These are phyloP conservation scores for Cryptosporidium viatorum DNA, from an alignment of 169 alveolate genomes.

Conservation along the genomic window DNA sequence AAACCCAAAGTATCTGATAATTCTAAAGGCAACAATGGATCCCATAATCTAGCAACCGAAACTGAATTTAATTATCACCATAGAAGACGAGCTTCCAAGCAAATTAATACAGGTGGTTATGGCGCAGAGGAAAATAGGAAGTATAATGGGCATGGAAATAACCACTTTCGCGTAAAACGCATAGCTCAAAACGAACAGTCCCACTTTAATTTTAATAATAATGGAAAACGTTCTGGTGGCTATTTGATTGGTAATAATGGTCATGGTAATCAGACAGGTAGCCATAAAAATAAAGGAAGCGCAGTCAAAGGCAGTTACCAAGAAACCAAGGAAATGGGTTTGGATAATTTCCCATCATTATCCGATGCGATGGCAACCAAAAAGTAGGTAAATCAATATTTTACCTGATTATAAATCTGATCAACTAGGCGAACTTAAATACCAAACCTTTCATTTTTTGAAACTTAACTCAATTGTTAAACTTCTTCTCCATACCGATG, in stretches of 20 bases:
- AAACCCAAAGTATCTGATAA: neutral
- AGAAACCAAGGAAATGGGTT: neutral
- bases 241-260: neutral
- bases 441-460: no score
- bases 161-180: slow-evolving; percentile 3
- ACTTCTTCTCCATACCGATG: neutral
- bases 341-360: slow-evolving; percentile 30
- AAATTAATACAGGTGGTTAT: neutral
- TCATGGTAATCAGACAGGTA: neutral
- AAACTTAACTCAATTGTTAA: neutral
- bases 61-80: neutral
- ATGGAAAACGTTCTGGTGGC: neutral
- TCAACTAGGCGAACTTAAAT: neutral
- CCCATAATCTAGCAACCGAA: neutral
- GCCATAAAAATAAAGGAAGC: neutral
- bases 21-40: neutral
- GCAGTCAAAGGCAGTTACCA: neutral
- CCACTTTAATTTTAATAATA: neutral
- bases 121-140: neutral
- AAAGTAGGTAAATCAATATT: neutral
- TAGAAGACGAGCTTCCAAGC: no score
- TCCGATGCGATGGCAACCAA: slow-evolving; percentile 46
- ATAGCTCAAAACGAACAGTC: neutral
- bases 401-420: neutral
- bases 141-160: neutral